These are phyloP conservation scores for Peronosclerospora sorghi DNA, from an alignment of 352 stramenopile species.

Conservation along the genomic window DNA sequence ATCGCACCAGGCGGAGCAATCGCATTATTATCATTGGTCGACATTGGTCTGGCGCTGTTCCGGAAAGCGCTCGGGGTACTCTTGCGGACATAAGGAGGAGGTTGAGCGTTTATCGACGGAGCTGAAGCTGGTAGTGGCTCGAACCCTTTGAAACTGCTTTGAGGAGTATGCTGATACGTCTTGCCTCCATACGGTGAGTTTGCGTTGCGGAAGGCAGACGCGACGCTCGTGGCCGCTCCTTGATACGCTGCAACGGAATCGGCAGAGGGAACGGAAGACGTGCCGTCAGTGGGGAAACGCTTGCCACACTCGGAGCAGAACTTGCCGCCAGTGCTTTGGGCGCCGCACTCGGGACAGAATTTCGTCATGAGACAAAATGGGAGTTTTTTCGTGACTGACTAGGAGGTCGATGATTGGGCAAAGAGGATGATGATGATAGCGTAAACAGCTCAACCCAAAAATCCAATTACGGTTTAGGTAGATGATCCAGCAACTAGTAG, in stretches of 20 bases:
- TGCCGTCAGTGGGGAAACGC: conserved; percentile 18
- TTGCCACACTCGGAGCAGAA: conserved; percentile 61
- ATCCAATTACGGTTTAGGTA: no score
- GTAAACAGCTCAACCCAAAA: no score
- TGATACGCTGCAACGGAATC: background rate
- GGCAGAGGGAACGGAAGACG: background rate
- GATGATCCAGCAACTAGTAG: no score
- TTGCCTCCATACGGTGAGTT: conserved; percentile 12
- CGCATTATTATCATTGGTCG: background rate
- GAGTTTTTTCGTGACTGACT: no score
- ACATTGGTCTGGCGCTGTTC: no score
- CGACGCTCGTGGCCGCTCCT: background rate
- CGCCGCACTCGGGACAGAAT: conserved; percentile 52
- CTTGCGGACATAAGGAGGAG: background rate
- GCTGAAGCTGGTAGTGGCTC: background rate
- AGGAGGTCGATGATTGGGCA: no score
- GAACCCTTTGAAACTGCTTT: conserved; percentile 2
- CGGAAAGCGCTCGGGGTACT: no score
- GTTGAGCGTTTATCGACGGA: background rate
- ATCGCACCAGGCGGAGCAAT: background rate
- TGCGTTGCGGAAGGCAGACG: conserved; percentile 14
- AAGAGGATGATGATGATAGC: no score
- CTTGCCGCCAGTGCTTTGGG: conserved; percentile 33
- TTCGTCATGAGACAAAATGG: conserved; percentile 25
- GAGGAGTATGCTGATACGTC: conserved; percentile 8